phyloP scores from a whole-genome alignment of 2,329 filamentous ascomycete species.

The Colletotrichum sp. region DNA sequence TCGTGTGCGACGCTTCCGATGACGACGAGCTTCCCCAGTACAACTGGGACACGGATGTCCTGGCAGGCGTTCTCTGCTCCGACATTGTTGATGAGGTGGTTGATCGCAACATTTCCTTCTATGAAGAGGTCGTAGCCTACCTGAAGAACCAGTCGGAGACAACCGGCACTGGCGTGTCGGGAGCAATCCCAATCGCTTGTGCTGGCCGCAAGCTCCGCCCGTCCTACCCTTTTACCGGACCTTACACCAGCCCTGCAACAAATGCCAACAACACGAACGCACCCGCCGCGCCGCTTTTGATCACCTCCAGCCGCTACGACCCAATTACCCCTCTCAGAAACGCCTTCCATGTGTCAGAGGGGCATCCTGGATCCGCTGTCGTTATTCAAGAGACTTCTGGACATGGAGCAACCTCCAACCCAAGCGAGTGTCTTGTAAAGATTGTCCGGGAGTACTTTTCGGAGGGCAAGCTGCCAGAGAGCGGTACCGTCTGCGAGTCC shows the following conservation, averaged over 20 bases:
- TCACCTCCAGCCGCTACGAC: conserved; percentile 39
- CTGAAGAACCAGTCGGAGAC: conserved; percentile 22
- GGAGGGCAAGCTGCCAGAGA: not conserved
- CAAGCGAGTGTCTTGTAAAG: conserved; percentile 24
- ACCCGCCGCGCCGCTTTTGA: conserved; percentile 39
- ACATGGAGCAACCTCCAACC: conserved; percentile 25
- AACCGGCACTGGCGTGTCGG: conserved; percentile 26
- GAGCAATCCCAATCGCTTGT: conserved; percentile 34
- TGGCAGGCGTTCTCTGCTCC: conserved; percentile 35
- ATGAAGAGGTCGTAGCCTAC: conserved; percentile 11
- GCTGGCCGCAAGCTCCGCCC: conserved; percentile 34
- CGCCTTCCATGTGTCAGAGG: conserved; percentile 26
- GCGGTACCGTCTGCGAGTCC: not conserved
- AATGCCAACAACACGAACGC: conserved; percentile 22
- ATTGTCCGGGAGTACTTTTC: not conserved
- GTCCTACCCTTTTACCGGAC: conserved; percentile 32
- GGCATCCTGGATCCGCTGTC: not conserved
- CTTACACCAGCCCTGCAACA: conserved; percentile 7
- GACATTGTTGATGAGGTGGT: conserved; percentile 27
- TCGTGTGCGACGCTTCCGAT: not conserved
- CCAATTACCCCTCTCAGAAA: conserved; percentile 44
- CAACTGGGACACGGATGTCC: conserved; percentile 23
- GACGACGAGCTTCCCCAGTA: not conserved
- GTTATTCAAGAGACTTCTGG: not conserved
- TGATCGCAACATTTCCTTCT: conserved; percentile 13